phyloP scores from a whole-genome alignment of 345 rosid species.

The Eucalyptus dawsonii region DNA sequence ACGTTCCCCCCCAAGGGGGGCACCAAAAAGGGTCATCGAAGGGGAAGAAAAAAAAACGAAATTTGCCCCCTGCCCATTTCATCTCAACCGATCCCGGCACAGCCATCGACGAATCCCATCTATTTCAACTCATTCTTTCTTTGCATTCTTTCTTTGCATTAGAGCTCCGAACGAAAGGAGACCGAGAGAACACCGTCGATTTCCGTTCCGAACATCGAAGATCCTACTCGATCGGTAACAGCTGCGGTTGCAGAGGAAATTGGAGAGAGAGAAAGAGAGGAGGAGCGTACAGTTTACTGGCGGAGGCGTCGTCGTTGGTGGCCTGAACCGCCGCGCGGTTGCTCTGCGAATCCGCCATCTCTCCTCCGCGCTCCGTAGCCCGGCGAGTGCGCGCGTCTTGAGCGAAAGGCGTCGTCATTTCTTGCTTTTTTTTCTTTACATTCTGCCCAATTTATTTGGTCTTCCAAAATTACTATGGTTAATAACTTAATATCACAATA shows the following conservation, averaged over 20 bases:
- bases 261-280: neutral
- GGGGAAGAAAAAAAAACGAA: too few relatives aligned
- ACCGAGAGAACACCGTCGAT: neutral
- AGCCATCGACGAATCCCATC: neutral
- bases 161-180: neutral
- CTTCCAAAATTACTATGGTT: neutral
- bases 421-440: too few relatives aligned
- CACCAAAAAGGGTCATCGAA: neutral
- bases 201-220: neutral
- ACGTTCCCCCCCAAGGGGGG: neutral
- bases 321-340: slow-evolving; percentile 89
- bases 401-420: neutral
- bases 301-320: slow-evolving; percentile 94
- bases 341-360: slow-evolving; percentile 43
- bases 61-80: neutral
- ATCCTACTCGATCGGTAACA: neutral
- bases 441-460: neutral
- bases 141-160: too few relatives aligned
- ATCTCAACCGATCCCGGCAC: neutral
- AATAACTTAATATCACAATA: too few relatives aligned
- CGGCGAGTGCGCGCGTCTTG: neutral
- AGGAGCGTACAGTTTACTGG: slow-evolving; percentile 62
- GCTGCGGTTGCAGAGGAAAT: neutral
- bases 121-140: neutral
- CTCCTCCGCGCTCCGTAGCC: slow-evolving; percentile 9